Conservation (phyloP, 2,329 filamentous ascomycete genomes). For the Penicillium hesseltinei region DNA sequence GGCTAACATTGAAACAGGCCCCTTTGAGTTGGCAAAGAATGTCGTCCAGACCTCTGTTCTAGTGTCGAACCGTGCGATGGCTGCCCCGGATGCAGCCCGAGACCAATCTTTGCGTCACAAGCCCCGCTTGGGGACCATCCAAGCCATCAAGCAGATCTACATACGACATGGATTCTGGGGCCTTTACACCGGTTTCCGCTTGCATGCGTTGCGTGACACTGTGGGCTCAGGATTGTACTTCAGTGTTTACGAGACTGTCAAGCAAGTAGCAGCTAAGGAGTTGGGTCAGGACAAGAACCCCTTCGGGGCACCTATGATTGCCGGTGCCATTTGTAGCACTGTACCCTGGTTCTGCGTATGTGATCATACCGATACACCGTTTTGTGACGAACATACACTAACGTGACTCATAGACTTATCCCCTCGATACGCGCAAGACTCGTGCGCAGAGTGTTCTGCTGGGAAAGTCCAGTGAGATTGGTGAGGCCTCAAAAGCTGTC, state of each 20-base stretch:
- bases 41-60: slow-evolving; percentile 50
- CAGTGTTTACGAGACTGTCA: slow-evolving; percentile 48
- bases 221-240: slow-evolving; percentile 49
- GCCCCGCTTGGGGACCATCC: slow-evolving; percentile 43
- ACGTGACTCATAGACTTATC: slow-evolving; percentile 42
- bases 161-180: slow-evolving; percentile 44
- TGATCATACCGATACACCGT: slow-evolving; percentile 1
- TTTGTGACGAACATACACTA: background rate
- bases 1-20: slow-evolving; percentile 32
- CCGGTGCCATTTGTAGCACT: slow-evolving; percentile 48
- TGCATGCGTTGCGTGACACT: slow-evolving; percentile 47
- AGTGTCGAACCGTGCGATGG: slow-evolving; percentile 43
- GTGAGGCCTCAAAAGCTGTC: slow-evolving; percentile 40
- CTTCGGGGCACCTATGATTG: slow-evolving; percentile 45
- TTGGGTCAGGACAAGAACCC: slow-evolving; percentile 44
- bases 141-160: slow-evolving; percentile 45
- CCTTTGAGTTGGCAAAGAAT: slow-evolving; percentile 50
- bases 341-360: slow-evolving; percentile 49
- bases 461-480: slow-evolving; percentile 42
- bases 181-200: slow-evolving; percentile 47
- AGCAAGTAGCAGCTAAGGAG: slow-evolving; percentile 46
- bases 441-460: slow-evolving; percentile 49
- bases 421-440: slow-evolving; percentile 50
- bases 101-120: slow-evolving; percentile 37
- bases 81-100: slow-evolving; percentile 34